Percentiles rank a stretch among this genome's conserved stretches.
Conservation (phyloP, 176 grass and related monocot genomes). For the Stipa capillata region DNA sequence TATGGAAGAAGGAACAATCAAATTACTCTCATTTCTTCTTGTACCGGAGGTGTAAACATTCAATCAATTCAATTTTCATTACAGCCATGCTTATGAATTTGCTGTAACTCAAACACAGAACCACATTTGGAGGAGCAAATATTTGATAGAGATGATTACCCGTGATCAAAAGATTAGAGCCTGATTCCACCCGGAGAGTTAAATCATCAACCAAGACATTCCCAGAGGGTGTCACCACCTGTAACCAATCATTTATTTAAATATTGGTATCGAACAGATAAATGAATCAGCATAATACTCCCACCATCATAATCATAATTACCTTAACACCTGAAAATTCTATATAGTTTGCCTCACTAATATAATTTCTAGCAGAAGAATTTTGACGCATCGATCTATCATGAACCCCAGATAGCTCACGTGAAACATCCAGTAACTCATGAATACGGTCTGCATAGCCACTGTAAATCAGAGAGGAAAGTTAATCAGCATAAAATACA, state of each 20-base stretch:
- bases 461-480: slow-evolving; percentile 33
- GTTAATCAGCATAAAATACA: slow-evolving; percentile 11
- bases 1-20: neutral
- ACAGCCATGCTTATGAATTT: neutral
- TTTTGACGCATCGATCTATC: slow-evolving; percentile 38
- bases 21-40: neutral
- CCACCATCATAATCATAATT: slow-evolving; percentile 16
- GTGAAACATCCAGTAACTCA: slow-evolving; percentile 76
- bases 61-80: neutral
- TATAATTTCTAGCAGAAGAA: slow-evolving; percentile 59
- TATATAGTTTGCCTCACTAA: slow-evolving; percentile 86
- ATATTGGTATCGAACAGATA: neutral
- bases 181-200: slow-evolving; percentile 71
- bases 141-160: slow-evolving; percentile 46
- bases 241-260: slow-evolving; percentile 33
- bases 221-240: slow-evolving; percentile 94
- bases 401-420: slow-evolving; percentile 50
- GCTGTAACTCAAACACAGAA: too few relatives aligned
- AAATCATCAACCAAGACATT: slow-evolving; percentile 90
- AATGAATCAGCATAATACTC: neutral
- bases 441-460: slow-evolving; percentile 94
- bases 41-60: neutral
- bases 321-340: slow-evolving; percentile 97
- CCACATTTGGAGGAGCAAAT: neutral
- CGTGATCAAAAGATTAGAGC: slow-evolving; percentile 98